Percentiles rank a stretch among this genome's conserved stretches.
phyloP scores from a whole-genome alignment of 257 asterid genomes.

The Gentiana macrophylla region DNA sequence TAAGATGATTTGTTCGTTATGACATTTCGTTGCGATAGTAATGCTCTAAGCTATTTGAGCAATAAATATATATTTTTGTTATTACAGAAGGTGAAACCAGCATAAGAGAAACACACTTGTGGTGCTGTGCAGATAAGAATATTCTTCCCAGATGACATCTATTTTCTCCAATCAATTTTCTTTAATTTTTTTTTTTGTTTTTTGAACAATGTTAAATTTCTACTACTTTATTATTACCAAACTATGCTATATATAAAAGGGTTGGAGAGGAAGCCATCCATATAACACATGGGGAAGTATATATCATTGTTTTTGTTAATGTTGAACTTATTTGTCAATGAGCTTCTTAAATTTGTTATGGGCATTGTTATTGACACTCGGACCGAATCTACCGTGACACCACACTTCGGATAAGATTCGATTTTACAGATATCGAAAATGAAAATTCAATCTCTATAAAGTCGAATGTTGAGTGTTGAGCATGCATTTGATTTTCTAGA shows the following conservation, averaged over 20 bases:
- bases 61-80: background rate
- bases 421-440: too few species aligned
- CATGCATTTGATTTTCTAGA: too few species aligned
- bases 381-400: too few species aligned
- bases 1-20: too few species aligned
- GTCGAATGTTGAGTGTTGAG: too few species aligned
- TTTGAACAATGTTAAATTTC: conserved; percentile 22
- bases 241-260: conserved; percentile 13
- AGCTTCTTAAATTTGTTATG: background rate
- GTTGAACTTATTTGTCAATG: too few species aligned
- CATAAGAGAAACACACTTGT: conserved; percentile 29
- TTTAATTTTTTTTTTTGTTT: conserved; percentile 10
- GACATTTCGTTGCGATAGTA: too few species aligned
- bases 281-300: conserved; percentile 12
- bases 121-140: conserved; percentile 22
- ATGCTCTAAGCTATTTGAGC: too few species aligned
- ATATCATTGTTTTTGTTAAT: conserved; percentile 16
- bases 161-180: conserved; percentile 25
- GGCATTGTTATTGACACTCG: background rate
- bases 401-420: too few species aligned
- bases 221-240: conserved; percentile 17
- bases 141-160: conserved; percentile 16
- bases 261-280: conserved; percentile 15
- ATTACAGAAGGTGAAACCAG: conserved; percentile 64
- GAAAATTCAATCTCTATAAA: too few species aligned